Conservation (phyloP, 139 green algal species). For the Auxenochlorella protothecoides region DNA sequence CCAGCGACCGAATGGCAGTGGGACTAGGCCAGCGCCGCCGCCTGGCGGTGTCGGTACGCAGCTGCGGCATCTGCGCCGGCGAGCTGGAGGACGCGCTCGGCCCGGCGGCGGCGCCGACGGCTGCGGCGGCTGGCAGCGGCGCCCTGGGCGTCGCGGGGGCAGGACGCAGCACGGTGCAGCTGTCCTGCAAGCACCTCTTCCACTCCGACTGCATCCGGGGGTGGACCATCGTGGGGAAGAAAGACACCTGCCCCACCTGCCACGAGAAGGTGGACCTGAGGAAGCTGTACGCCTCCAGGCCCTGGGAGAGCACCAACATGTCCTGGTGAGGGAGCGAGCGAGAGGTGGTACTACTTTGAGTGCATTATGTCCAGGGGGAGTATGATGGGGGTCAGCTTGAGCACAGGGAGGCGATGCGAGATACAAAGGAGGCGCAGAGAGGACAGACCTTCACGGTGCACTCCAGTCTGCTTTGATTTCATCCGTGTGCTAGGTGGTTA, state of each 20-base stretch:
- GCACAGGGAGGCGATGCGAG: too few species aligned
- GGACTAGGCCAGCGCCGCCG: slow-evolving; percentile 33
- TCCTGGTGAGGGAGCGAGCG: slow-evolving; percentile 31
- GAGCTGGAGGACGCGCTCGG: slow-evolving; percentile 31
- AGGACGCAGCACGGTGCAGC: slow-evolving; percentile 14
- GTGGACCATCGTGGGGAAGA: slow-evolving; percentile 82
- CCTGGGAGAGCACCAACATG: slow-evolving; percentile 64
- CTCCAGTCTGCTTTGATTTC: not conserved
- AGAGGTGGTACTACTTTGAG: not conserved
- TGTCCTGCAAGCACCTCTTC: slow-evolving; percentile 86
- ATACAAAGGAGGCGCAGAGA: too few species aligned
- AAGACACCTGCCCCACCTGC: slow-evolving; percentile 65
- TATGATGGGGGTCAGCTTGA: too few species aligned
- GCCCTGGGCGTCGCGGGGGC: not conserved
- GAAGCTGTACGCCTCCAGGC: slow-evolving; percentile 40
- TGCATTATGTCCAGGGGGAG: too few species aligned
- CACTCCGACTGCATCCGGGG: slow-evolving; percentile 74
- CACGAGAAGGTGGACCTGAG: slow-evolving; percentile 66
- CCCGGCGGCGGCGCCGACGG: slow-evolving; percentile 1
- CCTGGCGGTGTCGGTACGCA: slow-evolving; percentile 32
- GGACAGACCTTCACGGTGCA: too few species aligned
- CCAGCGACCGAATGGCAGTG: slow-evolving; percentile 50
- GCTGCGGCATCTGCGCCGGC: slow-evolving; percentile 70
- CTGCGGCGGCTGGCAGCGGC: not conserved
- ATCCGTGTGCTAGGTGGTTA: too few species aligned